Conservation (phyloP, 176 grass and related monocot species). For the Aegilops sharonensis region DNA sequence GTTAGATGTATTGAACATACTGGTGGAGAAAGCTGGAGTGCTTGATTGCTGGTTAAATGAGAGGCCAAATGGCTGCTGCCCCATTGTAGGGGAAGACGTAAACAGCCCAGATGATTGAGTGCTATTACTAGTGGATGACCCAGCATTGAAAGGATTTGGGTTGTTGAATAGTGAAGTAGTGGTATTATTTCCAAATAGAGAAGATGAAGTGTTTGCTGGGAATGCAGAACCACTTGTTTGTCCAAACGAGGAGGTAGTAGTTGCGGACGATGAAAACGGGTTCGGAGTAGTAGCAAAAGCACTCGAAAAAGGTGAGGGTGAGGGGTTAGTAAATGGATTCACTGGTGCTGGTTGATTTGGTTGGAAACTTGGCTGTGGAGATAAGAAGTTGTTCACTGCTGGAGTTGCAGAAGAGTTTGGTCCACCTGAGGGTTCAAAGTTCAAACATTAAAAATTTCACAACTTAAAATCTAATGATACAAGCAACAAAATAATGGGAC, state of each 20-base stretch:
- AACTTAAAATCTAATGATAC: constrained; percentile 26
- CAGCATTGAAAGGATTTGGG: constrained; percentile 44
- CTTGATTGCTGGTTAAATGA: constrained; percentile 39
- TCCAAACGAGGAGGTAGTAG: constrained; percentile 40
- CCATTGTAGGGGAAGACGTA: constrained; percentile 46
- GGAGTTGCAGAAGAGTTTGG: constrained; percentile 58
- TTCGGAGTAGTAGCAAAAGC: constrained; percentile 47
- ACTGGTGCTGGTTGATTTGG: constrained; percentile 9
- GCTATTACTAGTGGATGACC: constrained; percentile 31
- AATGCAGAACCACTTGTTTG: constrained; percentile 52
- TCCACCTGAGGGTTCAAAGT: constrained; percentile 59
- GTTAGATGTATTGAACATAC: constrained; percentile 48
- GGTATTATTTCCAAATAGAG: constrained; percentile 43
- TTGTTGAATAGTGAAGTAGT: constrained; percentile 38
- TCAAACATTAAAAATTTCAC: constrained; percentile 15
- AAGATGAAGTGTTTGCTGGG: constrained; percentile 42
- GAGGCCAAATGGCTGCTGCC: constrained; percentile 43
- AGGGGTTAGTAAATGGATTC: constrained; percentile 63
- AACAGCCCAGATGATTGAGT: constrained; percentile 75
- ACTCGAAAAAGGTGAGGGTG: constrained; percentile 38
- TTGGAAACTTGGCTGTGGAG: background rate
- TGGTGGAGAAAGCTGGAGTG: constrained; percentile 54
- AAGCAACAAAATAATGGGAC: constrained; percentile 20
- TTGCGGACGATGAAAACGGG: constrained; percentile 29
- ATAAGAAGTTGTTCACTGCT: constrained; percentile 18